These are phyloP conservation scores for Russula griseocarnosa DNA, from an alignment of 768 basidiomycete genomes.

Conservation along the genomic window DNA sequence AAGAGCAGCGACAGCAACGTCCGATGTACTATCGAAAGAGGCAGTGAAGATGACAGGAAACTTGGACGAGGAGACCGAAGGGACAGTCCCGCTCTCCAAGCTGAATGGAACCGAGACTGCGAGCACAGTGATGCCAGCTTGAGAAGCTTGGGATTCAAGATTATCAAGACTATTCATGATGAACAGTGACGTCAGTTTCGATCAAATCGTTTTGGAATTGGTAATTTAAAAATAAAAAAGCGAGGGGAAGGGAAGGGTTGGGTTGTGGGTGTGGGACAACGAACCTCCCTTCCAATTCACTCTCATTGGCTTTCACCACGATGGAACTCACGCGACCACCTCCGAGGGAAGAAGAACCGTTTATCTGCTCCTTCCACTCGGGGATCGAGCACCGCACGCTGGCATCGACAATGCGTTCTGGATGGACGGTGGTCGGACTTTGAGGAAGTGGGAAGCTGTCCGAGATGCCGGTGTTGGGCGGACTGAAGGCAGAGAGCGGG, in stretches of 20 bases:
- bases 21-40: slow-evolving; percentile 48
- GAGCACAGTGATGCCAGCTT: slow-evolving; percentile 36
- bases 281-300: slow-evolving; percentile 44
- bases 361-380: slow-evolving; percentile 53
- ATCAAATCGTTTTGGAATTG: neutral
- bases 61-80: slow-evolving; percentile 38
- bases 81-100: slow-evolving; percentile 46
- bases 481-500: slow-evolving; percentile 70
- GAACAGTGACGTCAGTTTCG: too few species aligned
- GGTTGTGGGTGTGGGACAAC: too few species aligned
- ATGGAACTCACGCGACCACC: slow-evolving; percentile 48
- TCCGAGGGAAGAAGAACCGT: slow-evolving; percentile 40
- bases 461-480: slow-evolving; percentile 61
- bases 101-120: slow-evolving; percentile 60
- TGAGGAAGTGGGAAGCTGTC: slow-evolving; percentile 66
- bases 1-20: slow-evolving; percentile 52
- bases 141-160: slow-evolving; percentile 26
- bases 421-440: slow-evolving; percentile 64
- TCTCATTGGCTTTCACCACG: slow-evolving; percentile 36
- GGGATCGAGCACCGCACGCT: slow-evolving; percentile 49
- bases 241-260: too few species aligned
- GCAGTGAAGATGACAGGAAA: slow-evolving; percentile 53
- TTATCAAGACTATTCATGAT: too few species aligned
- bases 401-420: slow-evolving; percentile 61
- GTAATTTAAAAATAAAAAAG: neutral